A percentile compares a stretch with the other conserved stretches of the same genome.
phyloP scores from a whole-genome alignment of 257 asterid species.

The Oldenlandia corymbosa region DNA sequence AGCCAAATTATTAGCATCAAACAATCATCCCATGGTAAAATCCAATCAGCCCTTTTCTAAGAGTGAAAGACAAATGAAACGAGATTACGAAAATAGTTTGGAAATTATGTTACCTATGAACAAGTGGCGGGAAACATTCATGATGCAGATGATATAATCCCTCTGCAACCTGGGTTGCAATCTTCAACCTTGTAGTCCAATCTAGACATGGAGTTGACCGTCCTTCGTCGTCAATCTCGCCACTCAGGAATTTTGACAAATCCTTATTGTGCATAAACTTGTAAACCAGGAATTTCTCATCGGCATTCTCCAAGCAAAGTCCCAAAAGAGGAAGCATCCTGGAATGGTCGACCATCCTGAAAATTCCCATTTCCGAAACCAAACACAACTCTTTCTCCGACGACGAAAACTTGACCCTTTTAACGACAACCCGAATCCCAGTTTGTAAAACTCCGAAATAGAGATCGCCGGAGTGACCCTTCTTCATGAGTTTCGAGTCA shows the following conservation, averaged over 20 bases:
- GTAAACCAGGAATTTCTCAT: constrained; percentile 15
- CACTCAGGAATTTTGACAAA: background rate
- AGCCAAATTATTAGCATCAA: too few species aligned
- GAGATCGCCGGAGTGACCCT: constrained; percentile 7
- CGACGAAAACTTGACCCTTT: background rate
- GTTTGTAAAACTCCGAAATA: background rate
- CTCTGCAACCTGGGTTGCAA: constrained; percentile 16
- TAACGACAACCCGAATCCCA: background rate
- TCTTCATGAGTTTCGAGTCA: background rate
- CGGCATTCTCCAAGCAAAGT: constrained; percentile 8
- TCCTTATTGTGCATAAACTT: background rate
- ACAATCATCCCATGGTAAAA: too few species aligned
- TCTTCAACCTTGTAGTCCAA: constrained; percentile 12
- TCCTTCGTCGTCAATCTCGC: too few species aligned
- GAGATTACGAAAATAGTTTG: too few species aligned
- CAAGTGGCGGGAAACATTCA: constrained; percentile 15
- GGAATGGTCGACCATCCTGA: background rate
- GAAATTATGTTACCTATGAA: constrained; percentile 12
- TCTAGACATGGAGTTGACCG: too few species aligned
- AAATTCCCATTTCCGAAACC: background rate
- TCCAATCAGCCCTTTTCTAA: too few species aligned
- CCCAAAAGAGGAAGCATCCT: constrained; percentile 13
- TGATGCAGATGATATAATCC: constrained; percentile 10
- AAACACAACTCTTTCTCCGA: background rate
- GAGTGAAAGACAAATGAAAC: background rate